Evolutionary conservation across 495 filamentous ascomycete species (phyloP), one percentile per base, ranked within the genome.

Genomic region (Immersiella caudata): DNA sequence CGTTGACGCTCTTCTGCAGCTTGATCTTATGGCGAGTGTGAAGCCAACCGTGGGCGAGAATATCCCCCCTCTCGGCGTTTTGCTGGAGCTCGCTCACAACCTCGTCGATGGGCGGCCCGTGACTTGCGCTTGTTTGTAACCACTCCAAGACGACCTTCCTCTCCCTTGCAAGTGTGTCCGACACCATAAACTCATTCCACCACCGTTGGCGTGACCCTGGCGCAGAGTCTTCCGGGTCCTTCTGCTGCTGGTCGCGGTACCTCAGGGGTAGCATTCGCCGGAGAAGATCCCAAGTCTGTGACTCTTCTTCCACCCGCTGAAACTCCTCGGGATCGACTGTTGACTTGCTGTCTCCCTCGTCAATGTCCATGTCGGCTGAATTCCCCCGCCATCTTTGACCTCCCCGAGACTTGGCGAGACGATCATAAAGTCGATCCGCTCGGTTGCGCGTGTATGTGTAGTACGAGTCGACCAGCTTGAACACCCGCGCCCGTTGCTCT

Each of bases 1-100:
- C 78, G 82, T 77, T 85, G 76, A 95, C 72, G 59, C 91, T 89
- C 79, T 98, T 99, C 76, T 92, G 88, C 40, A 89, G 85, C 80
- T 99, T 99, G 75, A 99, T 91, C 20, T 89, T 88, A 71, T 90
- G 89, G 68, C 92, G 91, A 0, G 96, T 97, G 74, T 96, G 91
- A 25, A 97, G 84, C 94, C 94, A 97, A 26, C 94, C 93, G 73
- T 92, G 88, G 12, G 91, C 86, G 80, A 94, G 90, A 1, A 91
- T 87, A 62, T 88, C 84, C 1, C 83, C 81, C 69, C 72, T 87
- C 80, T 80, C 88, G 77, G 74, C 89, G 80, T 80, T 89, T 76
- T 77, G 91, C 86, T 79, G 90, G 74, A 93, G 85, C 68, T 92
- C 87, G 64, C 88, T 84, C 60, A 93, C 89, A 22, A 96, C 79